Base-by-base conservation (phyloP, 169 alveolate species). In the Eimeria praecox region DNA sequence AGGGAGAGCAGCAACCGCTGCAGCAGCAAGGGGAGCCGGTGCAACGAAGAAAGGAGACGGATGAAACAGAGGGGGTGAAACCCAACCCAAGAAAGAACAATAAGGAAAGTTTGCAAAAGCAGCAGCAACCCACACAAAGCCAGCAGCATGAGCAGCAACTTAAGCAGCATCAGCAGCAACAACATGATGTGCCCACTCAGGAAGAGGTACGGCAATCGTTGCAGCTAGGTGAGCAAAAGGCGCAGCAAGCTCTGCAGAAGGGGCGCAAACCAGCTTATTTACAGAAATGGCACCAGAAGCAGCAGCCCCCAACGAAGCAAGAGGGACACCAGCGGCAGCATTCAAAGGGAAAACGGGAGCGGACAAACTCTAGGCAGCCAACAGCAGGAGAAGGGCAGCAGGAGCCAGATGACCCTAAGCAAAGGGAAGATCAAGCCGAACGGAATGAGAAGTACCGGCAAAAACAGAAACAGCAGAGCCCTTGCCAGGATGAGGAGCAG, bases 191-290 rank as follows among this genome's bases (percentile, higher is more conserved):
- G 24, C n/a, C 59, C 89, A 27, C 14, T 44, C 88, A 78, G 5
- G 52, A 38, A 33, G 83, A 73, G 35, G 83, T 38, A 73, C 14
- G 83, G 18, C 49, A 73, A 6, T n/a, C 52, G 54, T 73, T 73
- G 83, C 54, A 73, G 35, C 52, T 38, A 73, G 22, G 35, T 5
- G 54, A 73, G 89, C 89, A 80, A n/a, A 44, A 80, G 44, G 40
- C 30, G 46, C 89, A 80, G 64, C 89, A 46, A 44, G 14, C 40
- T 10, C 69, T 46, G 89, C 89, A 80, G 89, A 27, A 80, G 12
- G 89, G 44, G 3, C 10, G 44, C 27, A 49, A 44, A 80, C 14
- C 59, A 46, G 44, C 40, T 64, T 30, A 46, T 46, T 8, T 12
- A 6, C 44, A 46, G 9, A n/a, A 46, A 27, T 5, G 69, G 44